phyloP scores from a whole-genome alignment of 495 filamentous ascomycete genomes.

The Melanomma pulvis-pyrius region DNA sequence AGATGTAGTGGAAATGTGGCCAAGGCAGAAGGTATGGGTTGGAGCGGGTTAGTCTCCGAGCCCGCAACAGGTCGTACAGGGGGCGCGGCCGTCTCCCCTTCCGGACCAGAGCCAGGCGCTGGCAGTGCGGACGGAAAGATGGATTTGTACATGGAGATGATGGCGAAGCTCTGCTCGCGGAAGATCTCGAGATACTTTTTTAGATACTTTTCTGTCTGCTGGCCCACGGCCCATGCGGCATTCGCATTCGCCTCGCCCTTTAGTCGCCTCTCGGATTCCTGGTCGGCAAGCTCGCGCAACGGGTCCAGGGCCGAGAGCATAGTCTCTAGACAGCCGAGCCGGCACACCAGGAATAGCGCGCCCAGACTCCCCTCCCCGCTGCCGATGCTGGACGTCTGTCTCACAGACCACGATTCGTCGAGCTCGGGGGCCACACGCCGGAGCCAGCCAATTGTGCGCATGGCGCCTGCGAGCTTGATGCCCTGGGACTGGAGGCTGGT shows the following conservation, averaged over 20 bases:
- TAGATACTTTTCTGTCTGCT: constrained; percentile 91
- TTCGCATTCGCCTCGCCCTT: constrained; percentile 26
- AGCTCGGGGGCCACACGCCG: constrained; percentile 83
- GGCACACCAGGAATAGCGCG: constrained; percentile 83
- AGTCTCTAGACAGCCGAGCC: constrained; percentile 74
- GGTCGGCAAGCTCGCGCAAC: constrained; percentile 83
- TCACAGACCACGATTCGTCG: constrained; percentile 49
- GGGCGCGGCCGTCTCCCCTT: constrained; percentile 44
- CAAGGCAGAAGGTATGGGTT: constrained; percentile 72
- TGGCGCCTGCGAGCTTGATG: constrained; percentile 85
- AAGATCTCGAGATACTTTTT: constrained; percentile 98
- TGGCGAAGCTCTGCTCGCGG: constrained; percentile 95
- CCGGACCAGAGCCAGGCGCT: constrained; percentile 41
- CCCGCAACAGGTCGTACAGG: constrained; percentile 27
- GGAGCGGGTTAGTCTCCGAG: constrained; percentile 58
- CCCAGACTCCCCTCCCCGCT: constrained; percentile 65
- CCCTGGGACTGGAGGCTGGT: constrained; percentile 71
- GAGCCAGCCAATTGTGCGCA: constrained; percentile 91
- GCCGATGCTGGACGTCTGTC: constrained; percentile 6
- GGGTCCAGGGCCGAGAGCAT: constrained; percentile 87
- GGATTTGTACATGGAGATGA: constrained; percentile 86
- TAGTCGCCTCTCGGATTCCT: constrained; percentile 62
- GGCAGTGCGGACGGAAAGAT: constrained; percentile 69
- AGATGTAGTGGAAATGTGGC: constrained; percentile 85
- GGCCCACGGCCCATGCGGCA: constrained; percentile 68